phyloP scores from a whole-genome alignment of 805 yeast genomes.

The Kuraishia ogatae region DNA sequence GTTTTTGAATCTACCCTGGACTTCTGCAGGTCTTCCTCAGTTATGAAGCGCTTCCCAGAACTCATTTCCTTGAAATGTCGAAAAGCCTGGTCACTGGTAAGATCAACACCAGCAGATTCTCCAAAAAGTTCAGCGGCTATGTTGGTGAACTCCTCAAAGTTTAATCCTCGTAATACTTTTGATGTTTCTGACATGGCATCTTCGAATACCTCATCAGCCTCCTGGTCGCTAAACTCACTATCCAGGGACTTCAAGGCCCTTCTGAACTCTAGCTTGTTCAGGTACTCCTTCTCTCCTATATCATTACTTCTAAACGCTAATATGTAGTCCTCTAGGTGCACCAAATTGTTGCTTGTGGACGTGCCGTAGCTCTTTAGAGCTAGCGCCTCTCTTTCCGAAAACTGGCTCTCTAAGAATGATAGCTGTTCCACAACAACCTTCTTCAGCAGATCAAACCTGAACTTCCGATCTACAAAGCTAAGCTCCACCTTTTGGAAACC shows the following conservation, averaged over 20 bases:
- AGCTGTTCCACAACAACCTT: conserved; percentile 28
- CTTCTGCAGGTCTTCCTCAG: neutral
- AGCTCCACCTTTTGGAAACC: neutral
- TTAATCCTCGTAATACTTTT: neutral
- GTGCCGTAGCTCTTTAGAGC: conserved; percentile 15
- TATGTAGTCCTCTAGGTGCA: conserved; percentile 33
- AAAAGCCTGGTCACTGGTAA: neutral
- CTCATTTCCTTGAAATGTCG: neutral
- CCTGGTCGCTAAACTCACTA: neutral
- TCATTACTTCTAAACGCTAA: conserved; percentile 32
- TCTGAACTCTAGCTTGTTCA: conserved; percentile 31
- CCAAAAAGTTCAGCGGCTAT: neutral
- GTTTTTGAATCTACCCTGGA: neutral
- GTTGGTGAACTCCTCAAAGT: neutral
- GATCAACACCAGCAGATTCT: neutral
- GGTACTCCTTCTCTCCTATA: conserved; percentile 24
- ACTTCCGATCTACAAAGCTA: conserved; percentile 26
- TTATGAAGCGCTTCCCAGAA: neutral
- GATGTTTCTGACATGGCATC: neutral
- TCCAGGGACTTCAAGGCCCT: neutral
- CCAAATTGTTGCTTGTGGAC: conserved; percentile 23
- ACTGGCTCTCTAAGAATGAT: conserved; percentile 32
- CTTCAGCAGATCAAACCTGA: conserved; percentile 26
- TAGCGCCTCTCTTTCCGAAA: conserved; percentile 13
- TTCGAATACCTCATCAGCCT: neutral